A percentile compares a stretch with the other conserved stretches of the same genome.
Evolutionary conservation across 441 rosid genomes (phyloP).

Genomic region (Adansonia grandidieri): DNA sequence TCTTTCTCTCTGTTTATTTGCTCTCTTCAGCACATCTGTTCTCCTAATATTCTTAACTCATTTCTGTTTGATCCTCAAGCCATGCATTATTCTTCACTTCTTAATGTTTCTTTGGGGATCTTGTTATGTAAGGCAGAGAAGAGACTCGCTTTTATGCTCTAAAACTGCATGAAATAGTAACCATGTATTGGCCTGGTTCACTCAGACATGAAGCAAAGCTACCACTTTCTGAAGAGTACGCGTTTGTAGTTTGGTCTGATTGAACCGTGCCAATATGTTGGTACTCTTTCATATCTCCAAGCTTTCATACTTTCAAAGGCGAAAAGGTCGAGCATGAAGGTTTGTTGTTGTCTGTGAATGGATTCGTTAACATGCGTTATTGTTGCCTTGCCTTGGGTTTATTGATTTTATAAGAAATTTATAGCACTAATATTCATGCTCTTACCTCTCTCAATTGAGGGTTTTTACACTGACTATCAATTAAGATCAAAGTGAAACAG

Average conservation of each 20-base stretch:
- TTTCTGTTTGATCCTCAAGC: not conserved
- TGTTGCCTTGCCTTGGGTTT: not conserved
- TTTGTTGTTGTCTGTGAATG: not conserved
- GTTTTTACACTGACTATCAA: not conserved
- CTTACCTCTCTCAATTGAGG: not conserved
- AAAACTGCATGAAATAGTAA: constrained; percentile 35
- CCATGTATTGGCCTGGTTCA: constrained; percentile 63
- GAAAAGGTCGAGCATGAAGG: not conserved
- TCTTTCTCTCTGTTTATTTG: not conserved
- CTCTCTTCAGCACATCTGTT: constrained; percentile 6
- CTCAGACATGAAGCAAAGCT: constrained; percentile 35
- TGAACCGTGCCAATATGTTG: constrained; percentile 70
- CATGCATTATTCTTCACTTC: not conserved
- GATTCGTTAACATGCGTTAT: too few species aligned
- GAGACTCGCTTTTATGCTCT: not conserved
- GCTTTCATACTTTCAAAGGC: not conserved
- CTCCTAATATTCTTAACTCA: not conserved
- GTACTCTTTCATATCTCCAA: constrained; percentile 37
- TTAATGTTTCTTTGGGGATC: not conserved
- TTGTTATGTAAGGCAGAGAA: not conserved
- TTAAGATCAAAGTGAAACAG: not conserved
- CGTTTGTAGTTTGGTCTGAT: constrained; percentile 37
- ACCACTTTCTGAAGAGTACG: not conserved
- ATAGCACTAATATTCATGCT: not conserved
- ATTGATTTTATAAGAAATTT: not conserved